Evolutionary conservation across 768 basidiomycete genomes (phyloP).

Genomic region (Tylopilus plumbeoviolaceoides): DNA sequence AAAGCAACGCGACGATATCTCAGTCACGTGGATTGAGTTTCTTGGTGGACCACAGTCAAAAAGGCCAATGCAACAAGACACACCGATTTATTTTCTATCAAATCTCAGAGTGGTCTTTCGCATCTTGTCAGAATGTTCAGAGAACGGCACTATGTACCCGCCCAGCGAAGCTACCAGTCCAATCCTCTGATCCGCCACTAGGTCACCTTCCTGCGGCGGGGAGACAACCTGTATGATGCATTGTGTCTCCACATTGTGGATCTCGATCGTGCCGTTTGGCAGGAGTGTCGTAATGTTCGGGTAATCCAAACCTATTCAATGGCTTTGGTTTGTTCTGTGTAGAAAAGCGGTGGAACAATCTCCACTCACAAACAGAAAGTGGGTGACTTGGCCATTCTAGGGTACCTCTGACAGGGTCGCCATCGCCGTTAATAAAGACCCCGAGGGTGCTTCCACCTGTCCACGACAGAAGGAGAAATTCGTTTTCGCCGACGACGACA

Average conservation of each 20-base stretch:
- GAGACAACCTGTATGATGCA: conserved; percentile 64
- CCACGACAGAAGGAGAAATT: conserved; percentile 85
- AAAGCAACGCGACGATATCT: conserved; percentile 15
- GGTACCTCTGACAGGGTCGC: conserved; percentile 88
- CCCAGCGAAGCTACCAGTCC: conserved; percentile 29
- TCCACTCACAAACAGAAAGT: conserved; percentile 61
- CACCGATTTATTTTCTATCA: conserved; percentile 18
- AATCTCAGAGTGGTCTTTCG: conserved; percentile 31
- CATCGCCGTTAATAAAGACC: conserved; percentile 77
- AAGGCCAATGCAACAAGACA: conserved; percentile 16
- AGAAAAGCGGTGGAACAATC: background rate
- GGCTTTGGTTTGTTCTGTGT: background rate
- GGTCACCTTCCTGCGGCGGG: conserved; percentile 35
- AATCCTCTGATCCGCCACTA: conserved; percentile 21
- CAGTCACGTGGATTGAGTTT: conserved; percentile 25
- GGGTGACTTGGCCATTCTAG: conserved; percentile 84
- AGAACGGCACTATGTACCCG: conserved; percentile 42
- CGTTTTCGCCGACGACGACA: conserved; percentile 66
- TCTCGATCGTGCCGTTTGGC: conserved; percentile 71
- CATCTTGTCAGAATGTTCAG: conserved; percentile 39
- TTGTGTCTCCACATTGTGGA: conserved; percentile 79
- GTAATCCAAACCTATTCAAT: conserved; percentile 63
- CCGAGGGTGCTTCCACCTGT: conserved; percentile 80
- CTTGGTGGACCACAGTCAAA: conserved; percentile 9
- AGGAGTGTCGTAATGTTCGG: conserved; percentile 79